Conservation (phyloP, 352 stramenopile species). For the Phytopythium boreale region DNA sequence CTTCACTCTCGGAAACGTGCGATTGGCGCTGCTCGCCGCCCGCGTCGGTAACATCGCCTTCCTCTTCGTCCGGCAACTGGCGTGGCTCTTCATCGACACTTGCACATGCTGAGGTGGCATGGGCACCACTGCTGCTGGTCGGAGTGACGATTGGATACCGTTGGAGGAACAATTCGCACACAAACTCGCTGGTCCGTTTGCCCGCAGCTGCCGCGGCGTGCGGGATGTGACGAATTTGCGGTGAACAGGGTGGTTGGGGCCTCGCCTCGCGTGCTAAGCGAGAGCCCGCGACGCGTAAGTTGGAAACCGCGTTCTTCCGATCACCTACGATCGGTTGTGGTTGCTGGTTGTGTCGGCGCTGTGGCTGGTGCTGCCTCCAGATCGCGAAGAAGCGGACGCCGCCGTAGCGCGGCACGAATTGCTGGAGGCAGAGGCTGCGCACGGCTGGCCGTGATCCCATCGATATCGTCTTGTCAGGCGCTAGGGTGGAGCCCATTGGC, state of each 20-base stretch:
- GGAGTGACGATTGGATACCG: background rate
- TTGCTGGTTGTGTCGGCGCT: background rate
- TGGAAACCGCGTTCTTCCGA: slow-evolving; percentile 3
- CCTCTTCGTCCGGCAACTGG: background rate
- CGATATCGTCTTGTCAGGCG: background rate
- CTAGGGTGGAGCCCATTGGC: background rate
- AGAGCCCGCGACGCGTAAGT: background rate
- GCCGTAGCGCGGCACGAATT: slow-evolving; percentile 24
- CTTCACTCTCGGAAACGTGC: background rate
- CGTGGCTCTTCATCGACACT: background rate
- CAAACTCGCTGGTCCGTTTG: background rate
- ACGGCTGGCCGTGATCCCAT: background rate
- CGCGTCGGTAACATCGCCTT: background rate
- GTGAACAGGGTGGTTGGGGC: background rate
- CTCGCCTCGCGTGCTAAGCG: background rate
- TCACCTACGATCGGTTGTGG: background rate
- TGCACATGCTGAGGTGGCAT: too few species aligned
- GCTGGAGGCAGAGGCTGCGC: slow-evolving; percentile 42
- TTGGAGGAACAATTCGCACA: slow-evolving; percentile 21
- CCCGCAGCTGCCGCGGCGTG: background rate
- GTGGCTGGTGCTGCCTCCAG: slow-evolving; percentile 22
- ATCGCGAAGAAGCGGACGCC: slow-evolving; percentile 37
- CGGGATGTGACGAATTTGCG: background rate
- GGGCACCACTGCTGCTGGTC: background rate
- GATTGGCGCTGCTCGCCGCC: background rate